Conservation (phyloP, 495 filamentous ascomycete genomes). For the Hypoxylon subgilvum region DNA sequence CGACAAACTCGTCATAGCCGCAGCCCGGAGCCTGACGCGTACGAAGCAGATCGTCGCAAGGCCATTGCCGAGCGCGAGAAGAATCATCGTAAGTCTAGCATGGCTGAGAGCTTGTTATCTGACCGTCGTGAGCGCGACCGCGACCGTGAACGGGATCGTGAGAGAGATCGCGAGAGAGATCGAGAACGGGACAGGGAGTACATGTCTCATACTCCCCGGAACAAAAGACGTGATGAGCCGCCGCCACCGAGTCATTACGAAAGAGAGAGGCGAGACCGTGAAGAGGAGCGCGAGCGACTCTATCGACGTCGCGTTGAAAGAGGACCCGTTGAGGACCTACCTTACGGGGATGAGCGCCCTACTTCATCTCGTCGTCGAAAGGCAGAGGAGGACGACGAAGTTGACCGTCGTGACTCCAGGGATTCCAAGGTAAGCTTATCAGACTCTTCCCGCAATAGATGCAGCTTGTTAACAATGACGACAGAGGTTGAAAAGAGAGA, state of each 20-base stretch:
- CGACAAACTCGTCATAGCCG: conserved; percentile 66
- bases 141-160: conserved; percentile 53
- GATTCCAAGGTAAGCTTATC: conserved; percentile 62
- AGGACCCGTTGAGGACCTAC: conserved; percentile 77
- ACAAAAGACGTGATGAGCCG: conserved; percentile 56
- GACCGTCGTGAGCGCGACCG: conserved; percentile 58
- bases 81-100: conserved; percentile 79
- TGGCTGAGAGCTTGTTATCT: conserved; percentile 65
- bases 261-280: conserved; percentile 76
- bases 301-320: conserved; percentile 85
- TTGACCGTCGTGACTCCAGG: conserved; percentile 67
- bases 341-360: conserved; percentile 81
- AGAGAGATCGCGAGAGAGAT: conserved; percentile 47
- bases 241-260: conserved; percentile 59
- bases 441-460: background rate
- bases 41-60: conserved; percentile 86
- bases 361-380: conserved; percentile 67
- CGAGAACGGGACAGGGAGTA: conserved; percentile 46
- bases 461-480: conserved; percentile 23
- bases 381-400: conserved; percentile 77
- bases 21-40: conserved; percentile 83
- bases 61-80: conserved; percentile 86
- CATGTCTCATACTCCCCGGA: conserved; percentile 54
- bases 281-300: conserved; percentile 81
- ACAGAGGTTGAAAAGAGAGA: conserved; percentile 67